phyloP scores from a whole-genome alignment of 371 early-diverging fungal genomes.

The Syncephalastrum contaminatum region DNA sequence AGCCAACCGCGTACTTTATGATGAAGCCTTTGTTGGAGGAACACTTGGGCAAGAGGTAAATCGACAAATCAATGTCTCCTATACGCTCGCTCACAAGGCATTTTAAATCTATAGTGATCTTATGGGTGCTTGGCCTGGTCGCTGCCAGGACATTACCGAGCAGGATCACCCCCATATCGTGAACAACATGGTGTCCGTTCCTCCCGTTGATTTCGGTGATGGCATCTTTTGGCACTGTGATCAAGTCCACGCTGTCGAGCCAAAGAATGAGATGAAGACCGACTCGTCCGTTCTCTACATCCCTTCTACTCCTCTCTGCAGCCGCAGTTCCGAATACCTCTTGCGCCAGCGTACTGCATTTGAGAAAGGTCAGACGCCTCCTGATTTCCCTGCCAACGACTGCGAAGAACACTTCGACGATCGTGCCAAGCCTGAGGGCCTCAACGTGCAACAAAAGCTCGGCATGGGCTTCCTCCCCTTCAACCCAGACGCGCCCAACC shows the following conservation, averaged over 20 bases:
- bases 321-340: slow-evolving; percentile 29
- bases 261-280: slow-evolving; percentile 22
- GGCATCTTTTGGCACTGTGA: slow-evolving; percentile 48
- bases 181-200: slow-evolving; percentile 35
- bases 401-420: slow-evolving; percentile 30
- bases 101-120: slow-evolving; percentile 18
- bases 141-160: slow-evolving; percentile 30
- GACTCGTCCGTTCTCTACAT: slow-evolving; percentile 44
- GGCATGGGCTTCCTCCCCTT: slow-evolving; percentile 32
- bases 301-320: slow-evolving; percentile 37
- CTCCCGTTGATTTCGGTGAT: slow-evolving; percentile 37
- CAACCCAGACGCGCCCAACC: slow-evolving; percentile 3
- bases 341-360: slow-evolving; percentile 26
- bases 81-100: not conserved
- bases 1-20: slow-evolving; percentile 38
- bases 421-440: slow-evolving; percentile 17
- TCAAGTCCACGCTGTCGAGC: slow-evolving; percentile 40
- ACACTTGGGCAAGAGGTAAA: slow-evolving; percentile 21
- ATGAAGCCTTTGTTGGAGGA: slow-evolving; percentile 42
- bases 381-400: slow-evolving; percentile 42
- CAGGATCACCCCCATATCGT: slow-evolving; percentile 35
- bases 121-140: slow-evolving; percentile 38
- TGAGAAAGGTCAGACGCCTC: slow-evolving; percentile 36
- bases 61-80: not conserved
- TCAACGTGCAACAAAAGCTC: slow-evolving; percentile 15